Evolutionary conservation across 805 yeast genomes (phyloP), one percentile per base, ranked within the genome.

Genomic region (Hanseniaspora thailandica): DNA sequence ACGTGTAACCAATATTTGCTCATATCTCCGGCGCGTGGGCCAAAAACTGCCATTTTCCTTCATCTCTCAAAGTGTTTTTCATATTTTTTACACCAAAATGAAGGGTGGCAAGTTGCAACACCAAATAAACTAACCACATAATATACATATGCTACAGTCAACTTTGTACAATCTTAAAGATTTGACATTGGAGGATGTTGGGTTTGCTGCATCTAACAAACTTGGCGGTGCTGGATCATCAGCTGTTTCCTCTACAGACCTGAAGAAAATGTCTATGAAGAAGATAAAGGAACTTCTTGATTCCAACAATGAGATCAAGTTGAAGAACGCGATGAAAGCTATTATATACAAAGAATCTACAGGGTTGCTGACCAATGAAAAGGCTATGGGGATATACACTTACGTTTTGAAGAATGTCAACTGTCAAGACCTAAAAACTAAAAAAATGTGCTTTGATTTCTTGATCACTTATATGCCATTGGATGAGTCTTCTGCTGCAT

Each of bases 381-480:
- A 36, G 22, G 46, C 76, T 28, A 69, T 75, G 9, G 58, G 71
- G 4, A 76, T 69, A 62, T 90, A 86, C 71, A 87, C 97, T 0
- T 89, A 85, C 61, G 93, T 93, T 5, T 83, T 93, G 54, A 90
- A 89, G 66, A 88, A 88, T 65, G 80, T 89, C 34, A 84, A 86
- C 6, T 81, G 90, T 19, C 59, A 73, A 5, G 77, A 80, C 54
- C 63, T 77, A 36, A 82, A 80, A 57, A 76, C 86, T 28, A 78
- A 86, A 56, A 79, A 82, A 59, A 72, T 90, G 63, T 96, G 88
- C 1, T 79, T 86, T 66, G 72, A 83, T 1, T 86, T 86, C 59
- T 68, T 93, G 47, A 69, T 81, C 41, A 74, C 84, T 54, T 87
- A 79, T 64, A 93, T 95, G 23, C 94, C 86, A 57, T 66, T 72